These are phyloP conservation scores for Clavispora phyllophila DNA, from an alignment of 805 yeast species.

Conservation along the genomic window DNA sequence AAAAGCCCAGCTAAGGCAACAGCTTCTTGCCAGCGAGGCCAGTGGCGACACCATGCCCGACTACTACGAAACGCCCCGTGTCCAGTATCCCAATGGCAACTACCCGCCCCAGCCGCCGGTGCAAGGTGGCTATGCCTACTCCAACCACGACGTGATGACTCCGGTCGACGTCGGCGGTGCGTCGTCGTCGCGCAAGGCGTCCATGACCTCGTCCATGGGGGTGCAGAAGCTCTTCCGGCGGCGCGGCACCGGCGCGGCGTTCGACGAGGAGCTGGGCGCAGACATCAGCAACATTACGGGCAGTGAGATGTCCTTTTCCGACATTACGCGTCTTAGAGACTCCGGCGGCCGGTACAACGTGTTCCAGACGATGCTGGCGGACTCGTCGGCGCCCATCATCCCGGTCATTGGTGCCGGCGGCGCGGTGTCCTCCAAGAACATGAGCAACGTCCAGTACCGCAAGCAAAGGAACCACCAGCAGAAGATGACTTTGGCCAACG, in stretches of 20 bases:
- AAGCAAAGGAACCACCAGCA: constrained; percentile 65
- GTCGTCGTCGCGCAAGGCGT: constrained; percentile 27
- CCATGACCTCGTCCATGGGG: constrained; percentile 33
- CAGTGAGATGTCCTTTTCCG: constrained; percentile 52
- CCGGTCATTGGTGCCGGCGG: constrained; percentile 49
- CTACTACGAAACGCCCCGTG: constrained; percentile 10
- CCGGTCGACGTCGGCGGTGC: constrained; percentile 14
- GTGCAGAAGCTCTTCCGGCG: constrained; percentile 38
- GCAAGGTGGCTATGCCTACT: constrained; percentile 5
- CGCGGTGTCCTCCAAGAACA: constrained; percentile 20
- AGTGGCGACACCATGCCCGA: constrained; percentile 20
- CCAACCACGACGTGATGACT: constrained; percentile 25
- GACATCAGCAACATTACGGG: constrained; percentile 32
- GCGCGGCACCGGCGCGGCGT: constrained; percentile 26
- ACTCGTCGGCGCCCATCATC: constrained; percentile 68
- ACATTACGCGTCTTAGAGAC: constrained; percentile 58
- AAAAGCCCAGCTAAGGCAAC: constrained; percentile 28
- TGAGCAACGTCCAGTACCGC: constrained; percentile 58
- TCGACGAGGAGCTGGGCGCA: constrained; percentile 35
- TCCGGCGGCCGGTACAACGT: constrained; percentile 59
- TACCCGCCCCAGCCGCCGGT: constrained; percentile 5
- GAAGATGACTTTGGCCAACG: constrained; percentile 47
- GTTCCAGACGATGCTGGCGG: constrained; percentile 22
- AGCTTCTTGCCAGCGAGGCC: constrained; percentile 28
- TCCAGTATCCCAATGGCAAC: constrained; percentile 7